Evolutionary conservation across 139 green algal species (phyloP), one percentile per base, ranked within the genome.

Genomic region (Penium margaritaceum): DNA sequence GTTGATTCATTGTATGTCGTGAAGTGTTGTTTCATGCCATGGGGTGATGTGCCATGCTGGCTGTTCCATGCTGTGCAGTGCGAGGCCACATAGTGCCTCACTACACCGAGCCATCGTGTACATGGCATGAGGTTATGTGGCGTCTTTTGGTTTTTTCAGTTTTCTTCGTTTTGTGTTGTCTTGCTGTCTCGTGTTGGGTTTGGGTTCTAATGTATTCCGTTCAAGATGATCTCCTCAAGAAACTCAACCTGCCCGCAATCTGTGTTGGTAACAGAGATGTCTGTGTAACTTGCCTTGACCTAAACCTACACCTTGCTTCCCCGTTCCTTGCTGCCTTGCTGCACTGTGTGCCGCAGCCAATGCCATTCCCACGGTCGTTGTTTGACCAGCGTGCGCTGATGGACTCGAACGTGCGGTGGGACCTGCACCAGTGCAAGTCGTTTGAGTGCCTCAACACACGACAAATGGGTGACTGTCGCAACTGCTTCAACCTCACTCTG

Each of bases 401-500:
- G 36, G 30, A 72, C 51, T 17, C 29, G 17, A 72, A 57, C 51
- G 64, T 72, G 35, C 32, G 39, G 17, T 72, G 64, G 64, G 33
- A 46, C 9, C 64, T 62, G 9, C 64, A 72, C 39, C 39, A 30
- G 5, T 72, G 64, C 64, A 72, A 72, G 64, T 63, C 38, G 9
- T 72, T 60, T 9, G 64, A 72, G 29, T 72, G 64, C 38, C 5
- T 72, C 36, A 72, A 72, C 64, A 72, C 64, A 5, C 46, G 64
- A 5, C 15, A 38, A 5, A 21, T 72, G 17, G 64, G 64, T 6
- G 64, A 72, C 64, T 72, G 64, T 36, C 29, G 64, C 46, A 72
- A 72, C 64, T 72, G 64, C 64, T 72, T 72, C 38, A 72, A 72
- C 38, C 15, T 72, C 12, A 63, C 64, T 14, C 61, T 54, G n/a